Percentiles rank a stretch among this genome's conserved stretches.
Conservation (phyloP, 441 rosid genomes). For the Gossypium davidsonii region DNA sequence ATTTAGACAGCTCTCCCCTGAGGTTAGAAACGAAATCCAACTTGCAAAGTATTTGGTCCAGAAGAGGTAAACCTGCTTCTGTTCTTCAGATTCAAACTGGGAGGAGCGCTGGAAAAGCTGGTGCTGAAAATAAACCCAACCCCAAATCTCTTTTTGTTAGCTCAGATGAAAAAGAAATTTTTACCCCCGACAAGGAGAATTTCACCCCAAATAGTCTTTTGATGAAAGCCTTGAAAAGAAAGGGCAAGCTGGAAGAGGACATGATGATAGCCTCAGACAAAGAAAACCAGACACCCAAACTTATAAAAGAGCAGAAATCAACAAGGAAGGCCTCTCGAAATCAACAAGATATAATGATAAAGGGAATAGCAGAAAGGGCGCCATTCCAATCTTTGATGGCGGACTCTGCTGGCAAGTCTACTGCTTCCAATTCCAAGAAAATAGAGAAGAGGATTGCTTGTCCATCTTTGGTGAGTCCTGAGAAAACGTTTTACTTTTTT, state of each 20-base stretch:
- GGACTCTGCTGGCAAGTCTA: slow-evolving; percentile 27
- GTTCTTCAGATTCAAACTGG: slow-evolving; percentile 53
- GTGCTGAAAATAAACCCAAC: slow-evolving; percentile 24
- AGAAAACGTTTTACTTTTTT: not conserved
- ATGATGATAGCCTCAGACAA: slow-evolving; percentile 29
- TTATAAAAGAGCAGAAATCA: slow-evolving; percentile 28
- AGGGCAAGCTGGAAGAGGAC: slow-evolving; percentile 39
- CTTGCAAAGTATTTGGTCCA: slow-evolving; percentile 54
- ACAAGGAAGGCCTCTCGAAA: slow-evolving; percentile 16
- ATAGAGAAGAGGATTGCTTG: slow-evolving; percentile 21
- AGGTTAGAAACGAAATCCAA: slow-evolving; percentile 30
- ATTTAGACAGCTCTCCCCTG: slow-evolving; percentile 22
- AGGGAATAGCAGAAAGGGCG: slow-evolving; percentile 35
- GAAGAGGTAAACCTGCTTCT: slow-evolving; percentile 63
- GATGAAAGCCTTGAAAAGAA: slow-evolving; percentile 37
- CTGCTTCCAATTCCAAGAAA: slow-evolving; percentile 18
- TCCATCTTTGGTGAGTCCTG: slow-evolving; percentile 35
- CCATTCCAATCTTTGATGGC: slow-evolving; percentile 47
- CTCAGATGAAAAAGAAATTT: slow-evolving; percentile 48
- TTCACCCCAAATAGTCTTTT: slow-evolving; percentile 47
- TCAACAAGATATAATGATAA: slow-evolving; percentile 25
- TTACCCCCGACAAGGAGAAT: slow-evolving; percentile 78
- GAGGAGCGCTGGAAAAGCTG: slow-evolving; percentile 35
- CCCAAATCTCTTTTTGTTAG: slow-evolving; percentile 24
- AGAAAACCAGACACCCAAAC: slow-evolving; percentile 43